Percentiles rank a stretch among this genome's conserved stretches.
Conservation (phyloP, 257 asterid species). For the Leonotis leonurus region DNA sequence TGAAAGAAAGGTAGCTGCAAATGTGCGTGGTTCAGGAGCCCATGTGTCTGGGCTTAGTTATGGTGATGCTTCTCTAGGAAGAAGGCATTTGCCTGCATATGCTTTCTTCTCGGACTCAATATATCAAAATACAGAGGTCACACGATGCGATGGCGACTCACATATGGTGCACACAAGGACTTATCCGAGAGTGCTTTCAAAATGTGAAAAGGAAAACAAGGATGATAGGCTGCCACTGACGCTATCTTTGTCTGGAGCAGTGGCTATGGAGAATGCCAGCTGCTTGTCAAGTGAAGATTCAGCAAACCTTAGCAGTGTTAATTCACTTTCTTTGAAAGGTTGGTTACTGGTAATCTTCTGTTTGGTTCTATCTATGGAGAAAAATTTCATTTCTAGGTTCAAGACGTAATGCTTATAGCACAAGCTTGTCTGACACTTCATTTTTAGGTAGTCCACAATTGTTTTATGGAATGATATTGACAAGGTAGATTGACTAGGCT, state of each 20-base stretch:
- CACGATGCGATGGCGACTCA: slow-evolving; percentile 26
- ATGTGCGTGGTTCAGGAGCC: slow-evolving; percentile 9
- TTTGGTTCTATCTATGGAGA: no score
- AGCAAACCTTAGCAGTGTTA: slow-evolving; percentile 40
- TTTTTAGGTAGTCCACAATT: neutral
- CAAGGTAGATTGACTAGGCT: neutral
- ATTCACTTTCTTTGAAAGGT: slow-evolving; percentile 82
- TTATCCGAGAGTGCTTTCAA: slow-evolving; percentile 26
- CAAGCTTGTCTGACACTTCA: no score
- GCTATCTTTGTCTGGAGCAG: slow-evolving; percentile 41
- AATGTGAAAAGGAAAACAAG: slow-evolving; percentile 25
- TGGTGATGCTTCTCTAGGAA: slow-evolving; percentile 23
- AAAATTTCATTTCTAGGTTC: no score
- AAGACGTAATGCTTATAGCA: neutral
- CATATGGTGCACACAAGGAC: slow-evolving; percentile 24
- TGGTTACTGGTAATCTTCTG: no score
- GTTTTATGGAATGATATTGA: neutral
- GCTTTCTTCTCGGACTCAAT: slow-evolving; percentile 29
- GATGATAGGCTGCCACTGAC: slow-evolving; percentile 49
- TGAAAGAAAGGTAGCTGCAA: slow-evolving; percentile 19
- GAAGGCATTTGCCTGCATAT: slow-evolving; percentile 30
- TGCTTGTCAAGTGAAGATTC: slow-evolving; percentile 63
- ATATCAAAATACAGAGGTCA: slow-evolving; percentile 23
- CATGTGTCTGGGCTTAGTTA: slow-evolving; percentile 8
- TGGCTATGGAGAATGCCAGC: slow-evolving; percentile 43